Conservation (phyloP, 2,329 filamentous ascomycete genomes). For the Aspergillus sp. region DNA sequence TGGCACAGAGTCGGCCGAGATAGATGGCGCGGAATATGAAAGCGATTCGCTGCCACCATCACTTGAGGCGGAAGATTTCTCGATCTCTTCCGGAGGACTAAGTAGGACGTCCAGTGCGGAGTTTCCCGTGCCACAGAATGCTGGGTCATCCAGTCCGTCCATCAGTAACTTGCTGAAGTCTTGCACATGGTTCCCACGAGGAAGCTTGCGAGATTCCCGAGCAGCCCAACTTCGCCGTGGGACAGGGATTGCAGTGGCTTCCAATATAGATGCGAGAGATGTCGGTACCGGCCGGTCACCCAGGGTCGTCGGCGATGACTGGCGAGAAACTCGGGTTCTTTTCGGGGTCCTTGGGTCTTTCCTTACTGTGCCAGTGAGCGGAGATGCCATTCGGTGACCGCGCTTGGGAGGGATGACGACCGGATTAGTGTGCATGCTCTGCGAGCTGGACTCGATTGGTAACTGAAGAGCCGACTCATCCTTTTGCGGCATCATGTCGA, state of each 20-base stretch:
- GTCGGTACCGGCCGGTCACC: conserved; percentile 49
- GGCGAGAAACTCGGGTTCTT: conserved; percentile 20
- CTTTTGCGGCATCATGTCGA: conserved; percentile 10
- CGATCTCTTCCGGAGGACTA: conserved; percentile 50
- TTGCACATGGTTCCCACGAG: conserved; percentile 43
- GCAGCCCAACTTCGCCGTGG: conserved; percentile 43
- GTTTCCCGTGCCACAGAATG: conserved; percentile 41
- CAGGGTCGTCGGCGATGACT: conserved; percentile 28
- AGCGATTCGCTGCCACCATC: conserved; percentile 46
- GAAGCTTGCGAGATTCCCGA: conserved; percentile 39
- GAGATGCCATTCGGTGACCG: conserved; percentile 21
- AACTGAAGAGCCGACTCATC: conserved; percentile 19
- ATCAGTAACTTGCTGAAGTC: conserved; percentile 59
- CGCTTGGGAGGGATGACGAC: conserved; percentile 39
- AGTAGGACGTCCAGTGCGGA: conserved; percentile 57
- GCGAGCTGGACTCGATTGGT: conserved; percentile 10
- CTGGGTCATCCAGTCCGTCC: conserved; percentile 50
- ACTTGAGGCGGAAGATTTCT: conserved; percentile 41
- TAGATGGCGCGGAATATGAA: conserved; percentile 47
- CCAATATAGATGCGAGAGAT: conserved; percentile 58
- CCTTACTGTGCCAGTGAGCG: conserved; percentile 15
- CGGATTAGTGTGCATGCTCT: conserved; percentile 28
- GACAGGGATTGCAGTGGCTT: conserved; percentile 60
- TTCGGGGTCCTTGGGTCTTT: conserved; percentile 21
- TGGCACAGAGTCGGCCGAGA: conserved; percentile 59